Evolutionary conservation across 495 filamentous ascomycete species (phyloP).

Genomic region (Ramalina intermedia): DNA sequence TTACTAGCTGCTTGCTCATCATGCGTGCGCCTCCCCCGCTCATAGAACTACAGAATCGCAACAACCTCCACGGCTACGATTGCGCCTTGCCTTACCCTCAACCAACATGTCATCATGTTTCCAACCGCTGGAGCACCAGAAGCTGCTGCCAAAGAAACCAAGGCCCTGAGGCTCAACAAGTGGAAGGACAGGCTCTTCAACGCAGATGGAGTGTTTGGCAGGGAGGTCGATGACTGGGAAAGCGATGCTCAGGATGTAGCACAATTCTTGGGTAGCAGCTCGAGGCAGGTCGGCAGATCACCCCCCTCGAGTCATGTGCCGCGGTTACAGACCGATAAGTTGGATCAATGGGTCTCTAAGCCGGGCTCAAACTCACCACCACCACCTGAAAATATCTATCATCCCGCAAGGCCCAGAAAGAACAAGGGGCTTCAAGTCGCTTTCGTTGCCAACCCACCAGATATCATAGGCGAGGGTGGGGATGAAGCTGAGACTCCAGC

Average conservation of each 20-base stretch:
- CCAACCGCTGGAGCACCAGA: slow-evolving; percentile 1
- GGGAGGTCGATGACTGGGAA: slow-evolving; percentile 15
- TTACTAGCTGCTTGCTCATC: too few relatives aligned
- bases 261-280: slow-evolving; percentile 26
- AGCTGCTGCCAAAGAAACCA: slow-evolving; percentile 19
- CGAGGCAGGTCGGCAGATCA: slow-evolving; percentile 11
- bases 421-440: slow-evolving; percentile 55
- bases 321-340: not conserved
- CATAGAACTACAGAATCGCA: too few relatives aligned
- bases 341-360: not conserved
- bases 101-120: not conserved
- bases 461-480: slow-evolving; percentile 75
- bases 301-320: slow-evolving; percentile 10
- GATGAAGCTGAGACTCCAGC: slow-evolving; percentile 62
- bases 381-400: slow-evolving; percentile 12
- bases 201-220: slow-evolving; percentile 21
- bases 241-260: slow-evolving; percentile 30
- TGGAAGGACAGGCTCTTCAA: slow-evolving; percentile 38
- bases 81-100: too few relatives aligned
- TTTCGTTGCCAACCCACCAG: slow-evolving; percentile 52
- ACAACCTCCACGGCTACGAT: too few relatives aligned
- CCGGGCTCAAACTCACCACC: slow-evolving; percentile 16
- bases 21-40: too few relatives aligned
- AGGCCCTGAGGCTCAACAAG: slow-evolving; percentile 24
- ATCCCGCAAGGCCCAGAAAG: slow-evolving; percentile 22